A percentile compares a stretch with the other conserved stretches of the same genome.
These are phyloP conservation scores for Penicillium mononematosum DNA, from an alignment of 495 filamentous ascomycete species.

Conservation along the genomic window DNA sequence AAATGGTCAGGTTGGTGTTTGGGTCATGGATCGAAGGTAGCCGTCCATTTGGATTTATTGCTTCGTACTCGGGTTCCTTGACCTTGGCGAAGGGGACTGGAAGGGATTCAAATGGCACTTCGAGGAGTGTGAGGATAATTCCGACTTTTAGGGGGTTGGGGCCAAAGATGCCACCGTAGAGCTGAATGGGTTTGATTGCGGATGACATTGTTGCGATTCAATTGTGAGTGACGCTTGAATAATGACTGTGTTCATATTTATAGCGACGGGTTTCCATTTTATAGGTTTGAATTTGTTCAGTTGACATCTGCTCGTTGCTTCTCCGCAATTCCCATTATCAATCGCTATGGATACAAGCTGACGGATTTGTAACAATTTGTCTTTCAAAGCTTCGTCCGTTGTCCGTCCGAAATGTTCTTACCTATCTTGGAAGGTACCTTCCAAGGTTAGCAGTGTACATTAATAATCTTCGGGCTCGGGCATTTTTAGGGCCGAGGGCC, in stretches of 20 bases:
- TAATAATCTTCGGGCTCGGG: too few species aligned
- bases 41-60: slow-evolving; percentile 67
- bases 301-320: too few species aligned
- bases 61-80: slow-evolving; percentile 51
- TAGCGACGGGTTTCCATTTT: neutral
- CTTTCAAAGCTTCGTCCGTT: neutral
- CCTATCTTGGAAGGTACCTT: too few species aligned
- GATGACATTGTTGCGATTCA: neutral
- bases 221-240: neutral
- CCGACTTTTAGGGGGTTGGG: slow-evolving; percentile 60
- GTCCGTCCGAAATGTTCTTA: neutral
- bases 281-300: neutral
- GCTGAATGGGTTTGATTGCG: slow-evolving; percentile 9
- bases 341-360: neutral
- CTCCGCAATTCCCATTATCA: neutral
- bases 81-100: slow-evolving; percentile 44
- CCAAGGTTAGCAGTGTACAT: too few species aligned
- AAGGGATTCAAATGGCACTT: slow-evolving; percentile 47
- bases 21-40: slow-evolving; percentile 54
- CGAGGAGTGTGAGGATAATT: slow-evolving; percentile 59
- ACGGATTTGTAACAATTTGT: neutral
- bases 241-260: neutral
- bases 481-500: too few species aligned
- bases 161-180: slow-evolving; percentile 22
- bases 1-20: slow-evolving; percentile 59